A percentile compares a stretch with the other conserved stretches of the same genome.
These are phyloP conservation scores for Paraphaeosphaeria sporulosa DNA, from an alignment of 2,329 filamentous ascomycete species.

Conservation along the genomic window DNA sequence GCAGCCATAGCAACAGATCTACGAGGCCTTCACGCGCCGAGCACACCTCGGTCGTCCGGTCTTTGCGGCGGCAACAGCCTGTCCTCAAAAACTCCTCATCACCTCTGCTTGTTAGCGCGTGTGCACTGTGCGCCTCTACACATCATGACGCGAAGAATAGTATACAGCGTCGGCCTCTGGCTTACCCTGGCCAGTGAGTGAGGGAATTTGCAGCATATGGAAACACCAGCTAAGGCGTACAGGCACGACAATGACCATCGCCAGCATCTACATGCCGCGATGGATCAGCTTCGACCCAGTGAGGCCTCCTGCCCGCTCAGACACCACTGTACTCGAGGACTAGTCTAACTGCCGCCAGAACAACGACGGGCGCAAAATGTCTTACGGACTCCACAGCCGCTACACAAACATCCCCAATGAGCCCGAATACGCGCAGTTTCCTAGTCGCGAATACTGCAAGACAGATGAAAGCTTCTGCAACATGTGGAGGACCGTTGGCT, in stretches of 20 bases:
- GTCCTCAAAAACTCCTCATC: not conserved
- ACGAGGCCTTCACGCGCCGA: conserved; percentile 1
- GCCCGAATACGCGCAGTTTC: conserved; percentile 68
- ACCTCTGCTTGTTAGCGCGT: not conserved
- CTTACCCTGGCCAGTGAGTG: conserved; percentile 53
- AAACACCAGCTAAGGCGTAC: conserved; percentile 24
- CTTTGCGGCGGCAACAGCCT: conserved; percentile 14
- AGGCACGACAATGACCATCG: conserved; percentile 77
- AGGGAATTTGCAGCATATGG: conserved; percentile 5
- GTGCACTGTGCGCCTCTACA: not conserved
- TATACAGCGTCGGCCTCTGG: conserved; percentile 59
- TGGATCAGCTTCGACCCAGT: conserved; percentile 71
- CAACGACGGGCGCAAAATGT: conserved; percentile 47
- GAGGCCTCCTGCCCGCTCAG: conserved; percentile 17
- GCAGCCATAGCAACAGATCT: conserved; percentile 9
- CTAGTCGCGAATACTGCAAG: conserved; percentile 69
- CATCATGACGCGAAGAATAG: conserved; percentile 57
- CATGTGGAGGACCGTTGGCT: conserved; percentile 89
- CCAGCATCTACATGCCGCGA: conserved; percentile 71
- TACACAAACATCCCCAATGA: conserved; percentile 74
- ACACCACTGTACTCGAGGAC: not conserved
- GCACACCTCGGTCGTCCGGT: conserved; percentile 7
- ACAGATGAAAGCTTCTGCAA: conserved; percentile 81
- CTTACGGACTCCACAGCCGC: conserved; percentile 79
- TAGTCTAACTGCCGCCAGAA: conserved; percentile 29